Evolutionary conservation across 2,329 filamentous ascomycete genomes (phyloP).

Genomic region (Davidsoniella eucalypti): DNA sequence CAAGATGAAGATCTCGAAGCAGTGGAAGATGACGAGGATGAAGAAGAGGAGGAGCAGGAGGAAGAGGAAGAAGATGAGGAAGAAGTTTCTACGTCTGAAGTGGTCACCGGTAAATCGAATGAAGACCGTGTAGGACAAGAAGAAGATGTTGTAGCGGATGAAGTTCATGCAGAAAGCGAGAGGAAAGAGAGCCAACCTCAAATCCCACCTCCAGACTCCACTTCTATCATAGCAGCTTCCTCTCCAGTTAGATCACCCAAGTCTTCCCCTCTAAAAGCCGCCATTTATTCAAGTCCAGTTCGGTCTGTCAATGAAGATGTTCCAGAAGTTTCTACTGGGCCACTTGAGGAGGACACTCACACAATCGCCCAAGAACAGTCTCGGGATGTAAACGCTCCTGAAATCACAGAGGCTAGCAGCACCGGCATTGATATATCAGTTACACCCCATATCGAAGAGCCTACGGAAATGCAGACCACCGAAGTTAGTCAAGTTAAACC

Average conservation of each 20-base stretch:
- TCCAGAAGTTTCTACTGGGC: neutral
- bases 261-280: neutral
- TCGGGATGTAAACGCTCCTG: neutral
- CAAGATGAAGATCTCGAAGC: slow-evolving; percentile 4
- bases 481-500: neutral
- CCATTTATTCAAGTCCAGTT: neutral
- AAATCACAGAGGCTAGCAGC: neutral
- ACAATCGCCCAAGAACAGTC: neutral
- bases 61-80: slow-evolving; percentile 4
- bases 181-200: neutral
- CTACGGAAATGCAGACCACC: neutral
- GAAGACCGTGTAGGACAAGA: neutral
- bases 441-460: neutral
- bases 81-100: slow-evolving; percentile 6
- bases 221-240: neutral
- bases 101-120: neutral
- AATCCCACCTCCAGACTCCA: neutral
- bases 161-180: neutral
- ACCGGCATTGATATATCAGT: too few species aligned
- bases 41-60: slow-evolving; percentile 5
- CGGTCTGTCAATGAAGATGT: neutral
- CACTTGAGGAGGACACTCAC: neutral
- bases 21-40: slow-evolving; percentile 1
- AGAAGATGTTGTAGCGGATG: neutral
- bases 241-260: neutral